Percentiles rank a stretch among this genome's conserved stretches.
Conservation (phyloP, 2,329 filamentous ascomycete genomes). For the Fusarium coffeatum region DNA sequence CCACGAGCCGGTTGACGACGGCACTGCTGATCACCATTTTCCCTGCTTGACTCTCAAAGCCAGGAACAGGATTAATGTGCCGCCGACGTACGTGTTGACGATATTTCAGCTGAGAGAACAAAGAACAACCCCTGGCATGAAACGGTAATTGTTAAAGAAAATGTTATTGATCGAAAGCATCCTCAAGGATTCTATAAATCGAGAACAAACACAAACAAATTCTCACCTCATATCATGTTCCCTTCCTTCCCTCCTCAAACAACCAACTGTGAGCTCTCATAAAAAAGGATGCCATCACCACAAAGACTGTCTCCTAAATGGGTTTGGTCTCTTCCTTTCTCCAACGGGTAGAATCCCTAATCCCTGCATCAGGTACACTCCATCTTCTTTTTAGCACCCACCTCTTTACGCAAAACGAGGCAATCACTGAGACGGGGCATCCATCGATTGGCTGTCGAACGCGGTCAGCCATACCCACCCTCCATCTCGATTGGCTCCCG, state of each 20-base stretch:
- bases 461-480: constrained; percentile 38
- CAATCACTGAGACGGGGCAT: constrained; percentile 44
- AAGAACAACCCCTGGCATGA: neutral
- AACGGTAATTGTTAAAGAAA: neutral
- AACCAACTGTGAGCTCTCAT: constrained; percentile 16
- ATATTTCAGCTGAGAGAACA: constrained; percentile 8
- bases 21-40: constrained; percentile 38
- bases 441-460: constrained; percentile 43
- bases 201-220: neutral
- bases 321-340: constrained; percentile 21
- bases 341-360: constrained; percentile 34
- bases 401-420: constrained; percentile 45
- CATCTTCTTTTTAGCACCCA: constrained; percentile 39
- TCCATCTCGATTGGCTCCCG: constrained; percentile 43
- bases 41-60: constrained; percentile 25
- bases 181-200: constrained; percentile 11
- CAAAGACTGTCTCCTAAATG: constrained; percentile 7
- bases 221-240: constrained; percentile 4
- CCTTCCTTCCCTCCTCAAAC: constrained; percentile 4
- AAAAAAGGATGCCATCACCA: constrained; percentile 33
- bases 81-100: constrained; percentile 11
- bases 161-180: constrained; percentile 8
- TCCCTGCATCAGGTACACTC: constrained; percentile 30
- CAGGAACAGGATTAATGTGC: constrained; percentile 27
- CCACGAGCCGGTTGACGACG: constrained; percentile 19